phyloP scores from a whole-genome alignment of 148 eudicot genomes.

The Silene latifolia region DNA sequence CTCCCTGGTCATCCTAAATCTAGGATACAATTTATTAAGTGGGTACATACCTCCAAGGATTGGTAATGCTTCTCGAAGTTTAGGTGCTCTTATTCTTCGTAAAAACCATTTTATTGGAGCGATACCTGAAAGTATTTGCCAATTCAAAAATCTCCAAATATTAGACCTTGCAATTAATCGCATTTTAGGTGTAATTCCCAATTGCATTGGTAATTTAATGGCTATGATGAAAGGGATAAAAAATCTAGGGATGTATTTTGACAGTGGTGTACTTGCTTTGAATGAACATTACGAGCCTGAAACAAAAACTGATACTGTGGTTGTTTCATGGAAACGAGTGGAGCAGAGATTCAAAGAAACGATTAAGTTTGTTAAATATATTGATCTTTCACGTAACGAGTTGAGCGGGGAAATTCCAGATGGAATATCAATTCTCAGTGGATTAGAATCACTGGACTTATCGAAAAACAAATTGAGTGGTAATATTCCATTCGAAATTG shows the following conservation, averaged over 20 bases:
- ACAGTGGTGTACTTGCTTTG: too few species aligned
- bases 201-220: conserved; percentile 17
- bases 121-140: conserved; percentile 16
- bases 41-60: conserved; percentile 16
- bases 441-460: conserved; percentile 5
- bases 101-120: conserved; percentile 10
- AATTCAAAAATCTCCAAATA: conserved; percentile 6
- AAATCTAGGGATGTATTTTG: too few species aligned
- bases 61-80: background rate
- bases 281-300: too few species aligned
- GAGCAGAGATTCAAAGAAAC: background rate
- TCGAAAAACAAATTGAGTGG: conserved; percentile 19
- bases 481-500: conserved; percentile 8
- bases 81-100: conserved; percentile 5
- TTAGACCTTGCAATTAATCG: conserved; percentile 16
- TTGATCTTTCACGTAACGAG: conserved; percentile 17
- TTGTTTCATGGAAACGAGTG: conserved; percentile 20
- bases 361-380: background rate
- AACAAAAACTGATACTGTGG: background rate
- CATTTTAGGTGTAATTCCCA: conserved; percentile 15
- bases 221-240: background rate
- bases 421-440: conserved; percentile 11
- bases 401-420: conserved; percentile 12
- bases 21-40: conserved; percentile 13
- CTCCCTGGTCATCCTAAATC: background rate